These are phyloP conservation scores for Dactylellina cionopaga DNA, from an alignment of 2,329 filamentous ascomycete genomes.

Conservation along the genomic window DNA sequence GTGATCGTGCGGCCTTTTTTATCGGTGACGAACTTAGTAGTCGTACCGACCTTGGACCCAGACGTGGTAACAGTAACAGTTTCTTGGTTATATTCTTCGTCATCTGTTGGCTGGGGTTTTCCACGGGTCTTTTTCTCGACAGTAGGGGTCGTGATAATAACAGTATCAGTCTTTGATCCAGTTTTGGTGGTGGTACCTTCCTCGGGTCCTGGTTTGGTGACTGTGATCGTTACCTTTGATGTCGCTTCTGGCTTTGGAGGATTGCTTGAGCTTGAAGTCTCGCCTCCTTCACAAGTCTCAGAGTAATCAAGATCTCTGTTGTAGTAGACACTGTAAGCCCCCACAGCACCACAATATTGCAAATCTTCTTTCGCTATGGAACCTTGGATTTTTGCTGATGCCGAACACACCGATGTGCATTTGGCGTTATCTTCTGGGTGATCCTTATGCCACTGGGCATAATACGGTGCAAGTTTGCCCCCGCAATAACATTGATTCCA, in stretches of 20 bases:
- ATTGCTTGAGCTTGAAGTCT: no score
- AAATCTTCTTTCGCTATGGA: background rate
- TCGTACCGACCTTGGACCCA: background rate
- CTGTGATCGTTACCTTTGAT: background rate
- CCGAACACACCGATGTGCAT: constrained; percentile 2
- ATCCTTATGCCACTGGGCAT: background rate
- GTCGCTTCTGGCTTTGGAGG: no score
- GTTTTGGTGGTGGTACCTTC: background rate
- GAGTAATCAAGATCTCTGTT: constrained; percentile 3
- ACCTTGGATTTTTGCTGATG: background rate
- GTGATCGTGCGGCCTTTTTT: background rate
- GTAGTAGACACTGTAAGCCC: constrained; percentile 4
- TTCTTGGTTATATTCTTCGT: background rate
- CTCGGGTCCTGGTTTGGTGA: background rate
- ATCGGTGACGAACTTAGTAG: background rate
- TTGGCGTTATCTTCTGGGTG: background rate
- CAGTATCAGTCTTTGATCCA: constrained; percentile 1
- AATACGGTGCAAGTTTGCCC: background rate
- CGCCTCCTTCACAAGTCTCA: background rate
- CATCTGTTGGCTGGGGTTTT: no score
- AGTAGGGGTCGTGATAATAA: background rate
- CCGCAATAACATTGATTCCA: constrained; percentile 25
- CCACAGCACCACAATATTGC: constrained; percentile 9
- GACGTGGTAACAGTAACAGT: background rate
- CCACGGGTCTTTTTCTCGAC: no score